These are phyloP conservation scores for Verticillium dahliae DNA, from an alignment of 2,329 filamentous ascomycete species.

Conservation along the genomic window DNA sequence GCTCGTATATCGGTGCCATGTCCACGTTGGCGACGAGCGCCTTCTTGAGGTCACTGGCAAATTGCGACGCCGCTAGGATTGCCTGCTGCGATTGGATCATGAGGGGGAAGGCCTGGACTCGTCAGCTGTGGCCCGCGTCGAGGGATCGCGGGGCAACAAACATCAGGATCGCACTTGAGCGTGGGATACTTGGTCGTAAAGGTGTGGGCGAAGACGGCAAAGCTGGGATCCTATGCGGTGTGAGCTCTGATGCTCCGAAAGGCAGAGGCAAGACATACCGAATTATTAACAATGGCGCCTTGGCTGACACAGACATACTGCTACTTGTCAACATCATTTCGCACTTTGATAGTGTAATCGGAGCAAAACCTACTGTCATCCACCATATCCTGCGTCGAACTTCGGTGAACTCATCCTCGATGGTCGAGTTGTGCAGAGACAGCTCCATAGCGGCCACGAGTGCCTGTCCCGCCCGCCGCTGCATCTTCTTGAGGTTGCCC, in stretches of 20 bases:
- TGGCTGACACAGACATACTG: slow-evolving; percentile 44
- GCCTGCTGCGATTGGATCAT: slow-evolving; percentile 41
- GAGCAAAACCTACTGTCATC: slow-evolving; percentile 35
- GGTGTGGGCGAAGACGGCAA: slow-evolving; percentile 33
- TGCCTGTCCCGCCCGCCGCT: slow-evolving; percentile 38
- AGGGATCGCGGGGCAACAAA: background rate
- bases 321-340: background rate
- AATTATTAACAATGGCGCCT: slow-evolving; percentile 42
- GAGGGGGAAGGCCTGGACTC: slow-evolving; percentile 29
- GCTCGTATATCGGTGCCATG: slow-evolving; percentile 30
- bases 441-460: slow-evolving; percentile 38
- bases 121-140: background rate
- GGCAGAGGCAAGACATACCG: slow-evolving; percentile 21
- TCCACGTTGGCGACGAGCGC: slow-evolving; percentile 28
- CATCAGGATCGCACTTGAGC: slow-evolving; percentile 31
- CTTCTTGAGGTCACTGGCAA: slow-evolving; percentile 40
- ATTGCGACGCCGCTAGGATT: slow-evolving; percentile 38
- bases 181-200: slow-evolving; percentile 38
- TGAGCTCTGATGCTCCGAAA: slow-evolving; percentile 4
- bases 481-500: slow-evolving; percentile 46
- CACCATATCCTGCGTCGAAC: slow-evolving; percentile 42
- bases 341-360: background rate
- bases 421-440: slow-evolving; percentile 30
- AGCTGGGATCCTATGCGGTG: slow-evolving; percentile 28
- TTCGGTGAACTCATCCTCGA: slow-evolving; percentile 34